Percentiles rank a stretch among this genome's conserved stretches.
Evolutionary conservation across 1,139 yeast species (phyloP).

Genomic region (Yamadazyma songkhlaensis): DNA sequence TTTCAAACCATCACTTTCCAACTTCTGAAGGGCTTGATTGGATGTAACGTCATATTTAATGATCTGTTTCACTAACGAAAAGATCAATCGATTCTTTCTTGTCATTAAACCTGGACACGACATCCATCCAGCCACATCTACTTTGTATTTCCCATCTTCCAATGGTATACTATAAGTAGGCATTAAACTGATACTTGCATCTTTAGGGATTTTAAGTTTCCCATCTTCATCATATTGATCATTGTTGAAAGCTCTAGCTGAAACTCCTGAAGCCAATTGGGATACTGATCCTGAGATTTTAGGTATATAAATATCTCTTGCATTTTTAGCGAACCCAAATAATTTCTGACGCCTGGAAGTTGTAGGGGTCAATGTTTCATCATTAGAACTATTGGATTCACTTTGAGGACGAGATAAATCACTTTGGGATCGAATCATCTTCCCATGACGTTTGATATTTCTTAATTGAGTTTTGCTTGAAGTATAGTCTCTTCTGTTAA

Average conservation of each 20-base stretch:
- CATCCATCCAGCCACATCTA: constrained; percentile 74
- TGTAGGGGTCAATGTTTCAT: constrained; percentile 1
- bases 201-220: constrained; percentile 32
- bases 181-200: constrained; percentile 43
- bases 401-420: neutral
- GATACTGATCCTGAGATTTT: constrained; percentile 46
- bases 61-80: constrained; percentile 69
- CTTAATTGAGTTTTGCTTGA: constrained; percentile 11
- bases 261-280: constrained; percentile 48
- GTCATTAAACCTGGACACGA: constrained; percentile 68
- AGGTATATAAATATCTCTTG: constrained; percentile 59
- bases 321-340: constrained; percentile 50
- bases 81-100: constrained; percentile 65
- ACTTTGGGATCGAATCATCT: constrained; percentile 8
- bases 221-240: constrained; percentile 28
- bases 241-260: constrained; percentile 33
- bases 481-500: constrained; percentile 12
- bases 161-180: constrained; percentile 61
- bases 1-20: constrained; percentile 28
- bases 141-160: constrained; percentile 35
- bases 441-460: constrained; percentile 16
- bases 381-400: neutral
- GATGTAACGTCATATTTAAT: constrained; percentile 40
- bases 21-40: constrained; percentile 25
- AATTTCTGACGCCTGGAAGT: constrained; percentile 33